phyloP scores from a whole-genome alignment of 1,284 basidiomycete genomes.

The Cystobasidium slooffiae region DNA sequence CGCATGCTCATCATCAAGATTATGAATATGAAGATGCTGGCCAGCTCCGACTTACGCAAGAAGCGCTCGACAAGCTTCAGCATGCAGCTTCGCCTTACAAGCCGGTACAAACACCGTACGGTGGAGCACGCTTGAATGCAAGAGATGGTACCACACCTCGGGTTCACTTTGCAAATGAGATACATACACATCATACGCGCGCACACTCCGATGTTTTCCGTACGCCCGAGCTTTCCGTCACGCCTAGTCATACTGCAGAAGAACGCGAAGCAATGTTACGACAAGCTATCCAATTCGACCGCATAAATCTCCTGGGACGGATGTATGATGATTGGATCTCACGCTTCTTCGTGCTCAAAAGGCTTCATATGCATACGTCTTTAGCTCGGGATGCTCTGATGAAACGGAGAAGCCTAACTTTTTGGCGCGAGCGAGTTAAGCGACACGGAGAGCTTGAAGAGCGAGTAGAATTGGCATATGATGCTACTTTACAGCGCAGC shows the following conservation, averaged over 20 bases:
- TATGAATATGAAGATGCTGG: slow-evolving; percentile 1
- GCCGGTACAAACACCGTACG: slow-evolving; percentile 14
- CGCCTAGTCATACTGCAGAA: slow-evolving; percentile 8
- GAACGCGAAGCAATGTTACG: slow-evolving; percentile 13
- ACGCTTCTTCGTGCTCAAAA: slow-evolving; percentile 7
- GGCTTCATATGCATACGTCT: slow-evolving; percentile 25
- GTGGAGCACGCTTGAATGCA: background rate
- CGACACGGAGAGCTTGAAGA: slow-evolving; percentile 19
- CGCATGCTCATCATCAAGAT: background rate
- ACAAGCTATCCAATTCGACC: slow-evolving; percentile 27
- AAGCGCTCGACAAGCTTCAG: slow-evolving; percentile 33
- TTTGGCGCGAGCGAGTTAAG: slow-evolving; percentile 36
- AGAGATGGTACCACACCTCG: slow-evolving; percentile 19
- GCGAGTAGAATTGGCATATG: slow-evolving; percentile 16
- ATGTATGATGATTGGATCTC: slow-evolving; percentile 34
- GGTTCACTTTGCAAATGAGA: slow-evolving; percentile 12
- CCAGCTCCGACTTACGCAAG: slow-evolving; percentile 28
- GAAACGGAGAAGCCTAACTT: slow-evolving; percentile 28
- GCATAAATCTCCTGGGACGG: background rate
- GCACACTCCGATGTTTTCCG: slow-evolving; percentile 20
- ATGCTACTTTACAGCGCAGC: slow-evolving; percentile 10
- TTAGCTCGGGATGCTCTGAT: slow-evolving; percentile 35
- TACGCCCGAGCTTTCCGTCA: slow-evolving; percentile 12
- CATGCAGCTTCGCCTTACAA: slow-evolving; percentile 27
- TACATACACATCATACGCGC: background rate